Conservation (phyloP, 768 basidiomycete genomes). For the Boletus sp. region DNA sequence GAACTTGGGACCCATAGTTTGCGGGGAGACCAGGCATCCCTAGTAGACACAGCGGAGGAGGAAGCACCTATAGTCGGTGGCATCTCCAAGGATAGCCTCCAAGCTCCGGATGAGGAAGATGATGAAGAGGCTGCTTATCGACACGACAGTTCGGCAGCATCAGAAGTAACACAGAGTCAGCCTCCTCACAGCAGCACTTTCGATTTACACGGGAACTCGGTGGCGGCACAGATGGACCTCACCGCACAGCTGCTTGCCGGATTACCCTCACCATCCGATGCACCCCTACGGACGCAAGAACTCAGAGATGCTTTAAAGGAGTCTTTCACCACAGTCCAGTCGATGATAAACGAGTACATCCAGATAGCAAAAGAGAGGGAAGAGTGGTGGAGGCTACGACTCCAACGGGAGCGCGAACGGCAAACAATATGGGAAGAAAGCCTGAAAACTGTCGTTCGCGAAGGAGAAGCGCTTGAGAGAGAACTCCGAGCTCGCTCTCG, state of each 20-base stretch:
- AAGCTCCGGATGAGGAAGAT: constrained; percentile 29
- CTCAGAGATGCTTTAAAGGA: constrained; percentile 57
- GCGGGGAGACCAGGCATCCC: constrained; percentile 25
- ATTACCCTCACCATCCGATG: constrained; percentile 34
- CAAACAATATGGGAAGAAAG: constrained; percentile 88
- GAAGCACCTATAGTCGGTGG: constrained; percentile 1
- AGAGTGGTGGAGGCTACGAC: constrained; percentile 66
- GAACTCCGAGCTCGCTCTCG: constrained; percentile 66
- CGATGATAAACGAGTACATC: constrained; percentile 63
- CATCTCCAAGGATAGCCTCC: constrained; percentile 19
- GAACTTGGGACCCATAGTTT: constrained; percentile 26
- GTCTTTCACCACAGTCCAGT: constrained; percentile 54
- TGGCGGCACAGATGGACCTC: constrained; percentile 76
- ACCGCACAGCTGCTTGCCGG: constrained; percentile 61
- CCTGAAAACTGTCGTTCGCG: constrained; percentile 77
- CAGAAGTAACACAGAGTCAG: constrained; percentile 36
- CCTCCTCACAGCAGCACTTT: constrained; percentile 62
- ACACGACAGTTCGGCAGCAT: constrained; percentile 47
- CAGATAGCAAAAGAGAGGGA: constrained; percentile 77
- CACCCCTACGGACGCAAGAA: constrained; percentile 28
- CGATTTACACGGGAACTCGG: constrained; percentile 67
- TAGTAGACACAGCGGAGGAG: constrained; percentile 23
- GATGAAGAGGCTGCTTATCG: constrained; percentile 33
- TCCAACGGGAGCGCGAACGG: constrained; percentile 62
- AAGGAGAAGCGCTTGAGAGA: constrained; percentile 80